Percentiles rank a stretch among this genome's conserved stretches.
phyloP scores from a whole-genome alignment of 2,329 filamentous ascomycete species.

The Trichoderma harzianum region DNA sequence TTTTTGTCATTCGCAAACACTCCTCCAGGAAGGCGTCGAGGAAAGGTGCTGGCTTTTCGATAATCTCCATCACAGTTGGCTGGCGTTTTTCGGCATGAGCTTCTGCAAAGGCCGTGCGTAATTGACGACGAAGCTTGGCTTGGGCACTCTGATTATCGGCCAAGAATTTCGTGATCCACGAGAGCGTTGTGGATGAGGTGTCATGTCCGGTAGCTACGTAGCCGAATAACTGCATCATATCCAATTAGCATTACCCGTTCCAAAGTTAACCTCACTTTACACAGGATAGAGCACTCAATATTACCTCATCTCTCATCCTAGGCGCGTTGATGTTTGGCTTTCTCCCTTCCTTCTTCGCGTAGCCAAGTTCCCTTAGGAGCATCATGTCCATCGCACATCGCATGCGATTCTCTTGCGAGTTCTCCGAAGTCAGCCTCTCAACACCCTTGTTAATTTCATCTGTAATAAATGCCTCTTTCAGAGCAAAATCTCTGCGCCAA shows the following conservation, averaged over 20 bases:
- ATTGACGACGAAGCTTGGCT: background rate
- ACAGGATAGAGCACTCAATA: background rate
- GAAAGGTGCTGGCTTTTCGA: background rate
- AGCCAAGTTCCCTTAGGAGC: background rate
- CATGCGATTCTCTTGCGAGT: background rate
- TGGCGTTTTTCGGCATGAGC: background rate
- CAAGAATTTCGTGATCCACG: background rate
- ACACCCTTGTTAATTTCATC: background rate
- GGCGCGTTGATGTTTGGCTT: background rate
- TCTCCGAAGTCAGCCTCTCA: background rate
- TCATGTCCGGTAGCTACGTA: background rate
- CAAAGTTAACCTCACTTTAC: background rate
- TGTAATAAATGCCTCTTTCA: background rate
- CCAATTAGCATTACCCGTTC: background rate
- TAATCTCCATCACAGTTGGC: background rate
- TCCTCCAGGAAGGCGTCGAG: background rate
- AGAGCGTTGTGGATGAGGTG: background rate
- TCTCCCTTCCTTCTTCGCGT: background rate
- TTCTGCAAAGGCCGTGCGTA: background rate
- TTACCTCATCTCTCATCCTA: background rate
- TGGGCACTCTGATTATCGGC: background rate
- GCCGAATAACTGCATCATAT: background rate
- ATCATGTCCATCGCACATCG: conserved; percentile 7
- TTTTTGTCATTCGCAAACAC: background rate
- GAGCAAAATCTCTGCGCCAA: background rate